phyloP scores from a whole-genome alignment of 2,329 filamentous ascomycete species.

The Xylariaceae sp. region DNA sequence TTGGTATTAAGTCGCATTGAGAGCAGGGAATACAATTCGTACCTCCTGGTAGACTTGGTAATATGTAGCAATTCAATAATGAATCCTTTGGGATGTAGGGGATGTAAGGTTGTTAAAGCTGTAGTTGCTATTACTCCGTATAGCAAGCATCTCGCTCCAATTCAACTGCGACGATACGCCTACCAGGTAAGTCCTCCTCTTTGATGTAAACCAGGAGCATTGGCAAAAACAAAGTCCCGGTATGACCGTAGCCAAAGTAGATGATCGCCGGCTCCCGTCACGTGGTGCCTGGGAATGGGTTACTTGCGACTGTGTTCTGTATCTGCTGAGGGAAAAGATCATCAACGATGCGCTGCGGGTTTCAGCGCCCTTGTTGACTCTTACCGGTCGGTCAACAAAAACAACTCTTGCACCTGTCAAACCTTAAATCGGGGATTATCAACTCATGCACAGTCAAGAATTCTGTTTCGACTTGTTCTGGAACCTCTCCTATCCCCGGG shows the following conservation, averaged over 20 bases:
- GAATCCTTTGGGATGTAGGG: neutral
- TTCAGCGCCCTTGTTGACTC: neutral
- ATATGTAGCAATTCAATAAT: neutral
- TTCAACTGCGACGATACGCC: no score
- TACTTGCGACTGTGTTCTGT: neutral
- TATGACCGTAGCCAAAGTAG: neutral
- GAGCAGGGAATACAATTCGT: no score
- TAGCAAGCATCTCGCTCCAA: no score
- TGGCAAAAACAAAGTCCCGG: no score
- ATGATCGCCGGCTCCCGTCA: neutral
- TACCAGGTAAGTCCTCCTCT: neutral
- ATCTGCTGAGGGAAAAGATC: neutral
- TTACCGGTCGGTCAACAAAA: no score
- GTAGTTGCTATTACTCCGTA: no score
- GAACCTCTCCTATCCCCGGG: neutral
- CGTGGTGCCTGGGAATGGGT: neutral
- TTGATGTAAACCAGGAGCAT: no score
- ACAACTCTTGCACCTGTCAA: neutral
- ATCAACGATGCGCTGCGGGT: neutral
- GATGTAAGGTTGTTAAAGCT: neutral
- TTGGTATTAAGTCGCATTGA: neutral
- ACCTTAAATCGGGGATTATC: neutral
- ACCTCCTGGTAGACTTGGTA: no score
- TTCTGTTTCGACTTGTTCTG: neutral
- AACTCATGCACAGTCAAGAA: no score